These are phyloP conservation scores for Megacollybia marginata DNA, from an alignment of 768 basidiomycete genomes.

Conservation along the genomic window DNA sequence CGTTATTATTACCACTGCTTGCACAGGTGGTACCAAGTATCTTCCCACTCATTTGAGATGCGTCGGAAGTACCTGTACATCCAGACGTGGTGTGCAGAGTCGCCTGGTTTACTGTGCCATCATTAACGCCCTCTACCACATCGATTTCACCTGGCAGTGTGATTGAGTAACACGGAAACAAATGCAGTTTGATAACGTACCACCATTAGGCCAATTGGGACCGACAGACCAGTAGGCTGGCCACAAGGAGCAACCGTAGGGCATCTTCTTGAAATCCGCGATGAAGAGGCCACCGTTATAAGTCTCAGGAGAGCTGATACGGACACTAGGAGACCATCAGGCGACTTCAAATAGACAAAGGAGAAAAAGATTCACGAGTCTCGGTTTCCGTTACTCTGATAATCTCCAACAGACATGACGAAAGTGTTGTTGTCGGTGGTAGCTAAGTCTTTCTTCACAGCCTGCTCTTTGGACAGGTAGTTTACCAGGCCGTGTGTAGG, in stretches of 20 bases:
- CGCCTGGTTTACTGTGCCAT: slow-evolving; percentile 34
- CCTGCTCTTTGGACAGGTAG: no score
- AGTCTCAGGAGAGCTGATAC: slow-evolving; percentile 36
- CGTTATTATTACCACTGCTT: slow-evolving; percentile 14
- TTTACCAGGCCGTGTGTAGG: no score
- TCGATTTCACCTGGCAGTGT: slow-evolving; percentile 34
- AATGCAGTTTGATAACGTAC: slow-evolving; percentile 6
- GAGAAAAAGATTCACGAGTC: no score
- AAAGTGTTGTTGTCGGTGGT: no score
- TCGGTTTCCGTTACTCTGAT: no score
- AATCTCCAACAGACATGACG: no score
- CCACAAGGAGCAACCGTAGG: slow-evolving; percentile 44
- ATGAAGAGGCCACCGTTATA: slow-evolving; percentile 44
- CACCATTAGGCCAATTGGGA: slow-evolving; percentile 21
- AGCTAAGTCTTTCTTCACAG: no score
- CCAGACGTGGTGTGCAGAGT: slow-evolving; percentile 35
- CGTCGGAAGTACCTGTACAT: slow-evolving; percentile 22
- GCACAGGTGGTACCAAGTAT: slow-evolving; percentile 18
- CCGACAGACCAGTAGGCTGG: slow-evolving; percentile 33
- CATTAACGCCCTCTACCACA: slow-evolving; percentile 48
- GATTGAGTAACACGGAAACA: neutral
- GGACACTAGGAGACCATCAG: slow-evolving; percentile 25
- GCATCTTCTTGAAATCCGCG: slow-evolving; percentile 43
- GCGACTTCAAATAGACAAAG: no score
- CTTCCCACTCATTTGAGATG: slow-evolving; percentile 12